Evolutionary conservation across 2,329 filamentous ascomycete species (phyloP), one percentile per base, ranked within the genome.

Genomic region (Fusarium sp.): DNA sequence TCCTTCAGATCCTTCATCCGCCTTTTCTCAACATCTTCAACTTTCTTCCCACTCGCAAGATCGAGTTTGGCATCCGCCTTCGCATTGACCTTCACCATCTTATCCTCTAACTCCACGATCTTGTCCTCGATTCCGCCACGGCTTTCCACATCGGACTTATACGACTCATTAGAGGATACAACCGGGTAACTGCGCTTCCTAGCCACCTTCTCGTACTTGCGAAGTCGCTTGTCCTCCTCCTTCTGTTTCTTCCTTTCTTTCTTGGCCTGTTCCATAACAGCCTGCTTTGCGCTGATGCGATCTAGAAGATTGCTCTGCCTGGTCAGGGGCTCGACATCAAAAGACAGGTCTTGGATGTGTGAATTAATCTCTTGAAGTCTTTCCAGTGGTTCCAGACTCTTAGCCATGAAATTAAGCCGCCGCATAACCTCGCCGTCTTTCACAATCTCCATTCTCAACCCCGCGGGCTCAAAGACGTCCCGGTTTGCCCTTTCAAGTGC

Each of bases 281-380:
- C 56, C 20, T 65, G 62, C 7, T 65, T 65, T 6, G 62, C 62
- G 12, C 62, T 65, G 2, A 65, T 33, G 6, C 62, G 62, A 44
- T 65, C 62, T 6, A 65, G 8, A 10, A 65, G 15, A 4, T 65
- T 66, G 1, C 4, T 45, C 2, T 37, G 44, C 20, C 34, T 55
- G 8, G 8, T 4, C 0, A 56, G 54, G 10, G 55, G 47, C 3
- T 45, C 62, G 3, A 65, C 62, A 8, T 66, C 62, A 3, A 65
- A 65, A 12, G 38, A 61, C 4, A 65, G 23, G 1, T 0, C 3
- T 1, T 65, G 23, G 3, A 56, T 20, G 10, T 49, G 28, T 2
- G 49, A 7, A 0, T 18, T 15, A 2, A 65, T 40, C 16, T 65
- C 62, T 2, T 45, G 42, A 0, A 65, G 10, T 2, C 62, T 31